Base-by-base conservation (phyloP, 208 protist genomes). In the Trypanosoma platydactyli region DNA sequence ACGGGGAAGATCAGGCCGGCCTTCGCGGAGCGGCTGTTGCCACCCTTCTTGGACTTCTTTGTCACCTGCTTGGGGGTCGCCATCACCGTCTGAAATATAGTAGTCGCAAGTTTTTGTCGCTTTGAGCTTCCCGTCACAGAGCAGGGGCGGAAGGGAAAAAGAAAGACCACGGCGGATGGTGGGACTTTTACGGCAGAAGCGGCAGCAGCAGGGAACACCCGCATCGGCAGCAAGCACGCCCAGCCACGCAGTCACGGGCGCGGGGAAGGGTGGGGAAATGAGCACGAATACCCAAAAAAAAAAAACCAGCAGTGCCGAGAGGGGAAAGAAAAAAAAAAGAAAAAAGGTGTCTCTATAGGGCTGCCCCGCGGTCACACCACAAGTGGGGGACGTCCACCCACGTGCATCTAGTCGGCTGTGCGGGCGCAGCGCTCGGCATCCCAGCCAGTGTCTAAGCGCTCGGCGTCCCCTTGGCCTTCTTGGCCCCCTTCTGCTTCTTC, bases 1-100 rank as follows among this genome's bases (percentile, higher is more conserved):
- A 99, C 98, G 49, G 98, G 98, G 90, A 99, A 99, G 84, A 98
- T 96, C 42, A 99, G 96, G 41, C 97, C 97, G 16, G 98, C 98
- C 84, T 94, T 96, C 40, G 80, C 83, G 64, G 97, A 99, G 71
- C 93, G 89, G 44, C 92, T 88, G 54, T 79, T 73, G 42, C 72
- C 62, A 57, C 67, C 59, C 87, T 97, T 88, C 76, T 76, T 80
- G 61, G 80, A 73, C 86, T 92, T 89, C 82, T 92, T 92, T 38
- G 33, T 18, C 33, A 76, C 67, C 61, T 76, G 76, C 73, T 76
- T 78, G 50, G 83, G 86, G 49, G 86, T 87, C 53, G 81, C 81
- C 81, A 90, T 90, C 40, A 25, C 27, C 53, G 40, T 7, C 22
- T 59, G 54, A 11, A 45, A 27, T n/a, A 56, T 4, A 11, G 33